Percentiles rank a stretch among this genome's conserved stretches.
phyloP scores from a whole-genome alignment of 2,329 filamentous ascomycete genomes.

The Onygena corvina region DNA sequence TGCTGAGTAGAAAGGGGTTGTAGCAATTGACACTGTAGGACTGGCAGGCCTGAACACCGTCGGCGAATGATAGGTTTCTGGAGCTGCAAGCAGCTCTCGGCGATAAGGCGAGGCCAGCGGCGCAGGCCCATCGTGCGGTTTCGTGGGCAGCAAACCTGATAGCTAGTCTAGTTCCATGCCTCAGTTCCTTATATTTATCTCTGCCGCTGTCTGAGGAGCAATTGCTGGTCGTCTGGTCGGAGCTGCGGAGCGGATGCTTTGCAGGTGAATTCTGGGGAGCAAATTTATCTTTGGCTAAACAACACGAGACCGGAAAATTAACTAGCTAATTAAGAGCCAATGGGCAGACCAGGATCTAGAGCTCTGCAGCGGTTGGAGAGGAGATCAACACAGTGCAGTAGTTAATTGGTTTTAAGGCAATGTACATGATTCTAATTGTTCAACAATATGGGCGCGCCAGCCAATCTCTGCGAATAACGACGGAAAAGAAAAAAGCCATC shows the following conservation, averaged over 20 bases:
- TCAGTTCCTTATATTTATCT: neutral
- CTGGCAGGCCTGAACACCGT: neutral
- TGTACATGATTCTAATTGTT: constrained; percentile 4
- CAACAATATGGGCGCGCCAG: neutral
- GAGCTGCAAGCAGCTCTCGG: neutral
- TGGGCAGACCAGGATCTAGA: too few species aligned
- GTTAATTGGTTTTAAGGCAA: neutral
- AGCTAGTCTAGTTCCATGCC: neutral
- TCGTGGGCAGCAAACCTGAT: neutral
- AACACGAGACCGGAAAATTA: too few species aligned
- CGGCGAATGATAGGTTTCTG: neutral
- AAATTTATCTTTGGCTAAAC: too few species aligned
- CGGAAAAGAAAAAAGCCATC: neutral
- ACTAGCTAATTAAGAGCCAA: too few species aligned
- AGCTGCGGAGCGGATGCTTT: too few species aligned
- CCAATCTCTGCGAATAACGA: neutral
- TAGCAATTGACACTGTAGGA: neutral
- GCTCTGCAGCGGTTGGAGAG: too few species aligned
- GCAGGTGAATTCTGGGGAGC: too few species aligned
- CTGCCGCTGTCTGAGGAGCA: neutral
- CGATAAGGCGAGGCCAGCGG: neutral
- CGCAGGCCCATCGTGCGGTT: neutral
- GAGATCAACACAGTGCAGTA: too few species aligned
- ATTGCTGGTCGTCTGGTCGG: too few species aligned
- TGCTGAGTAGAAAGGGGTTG: neutral